phyloP scores from a whole-genome alignment of 805 yeast species.

The Ogataea haglerorum region DNA sequence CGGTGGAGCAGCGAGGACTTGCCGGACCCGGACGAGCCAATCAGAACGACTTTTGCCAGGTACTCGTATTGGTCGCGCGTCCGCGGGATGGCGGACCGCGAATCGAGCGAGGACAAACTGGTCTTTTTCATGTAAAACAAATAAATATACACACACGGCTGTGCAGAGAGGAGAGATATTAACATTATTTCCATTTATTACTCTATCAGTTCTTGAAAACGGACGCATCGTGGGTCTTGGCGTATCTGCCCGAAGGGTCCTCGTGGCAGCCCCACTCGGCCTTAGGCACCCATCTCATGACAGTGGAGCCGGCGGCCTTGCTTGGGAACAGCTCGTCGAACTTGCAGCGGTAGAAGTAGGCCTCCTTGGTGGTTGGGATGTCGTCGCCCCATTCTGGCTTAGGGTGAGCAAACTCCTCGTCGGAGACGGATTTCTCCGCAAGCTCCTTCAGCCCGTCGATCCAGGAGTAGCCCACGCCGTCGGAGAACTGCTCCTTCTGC shows the following conservation, averaged over 20 bases:
- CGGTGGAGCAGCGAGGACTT: slow-evolving; percentile 36
- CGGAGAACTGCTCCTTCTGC: slow-evolving; percentile 99
- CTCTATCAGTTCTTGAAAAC: slow-evolving; percentile 29
- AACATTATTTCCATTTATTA: slow-evolving; percentile 1
- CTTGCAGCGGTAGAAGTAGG: slow-evolving; percentile 97
- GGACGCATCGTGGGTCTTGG: slow-evolving; percentile 79
- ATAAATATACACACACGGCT: not conserved
- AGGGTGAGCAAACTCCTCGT: slow-evolving; percentile 86
- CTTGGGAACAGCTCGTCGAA: slow-evolving; percentile 91
- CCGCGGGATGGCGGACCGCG: slow-evolving; percentile 16
- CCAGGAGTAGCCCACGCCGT: slow-evolving; percentile 99
- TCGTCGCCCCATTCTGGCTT: slow-evolving; percentile 96
- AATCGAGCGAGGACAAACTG: slow-evolving; percentile 21
- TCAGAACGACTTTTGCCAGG: slow-evolving; percentile 29
- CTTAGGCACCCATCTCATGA: slow-evolving; percentile 99
- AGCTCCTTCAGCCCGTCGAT: slow-evolving; percentile 95
- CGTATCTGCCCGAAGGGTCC: slow-evolving; percentile 98
- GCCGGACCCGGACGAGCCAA: slow-evolving; percentile 18
- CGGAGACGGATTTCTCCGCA: slow-evolving; percentile 81
- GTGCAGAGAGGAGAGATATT: not conserved
- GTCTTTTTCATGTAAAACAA: slow-evolving; percentile 12
- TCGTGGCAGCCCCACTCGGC: slow-evolving; percentile 99
- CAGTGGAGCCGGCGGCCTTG: slow-evolving; percentile 91
- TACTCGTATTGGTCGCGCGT: slow-evolving; percentile 32
- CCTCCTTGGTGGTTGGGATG: slow-evolving; percentile 96